Conservation (phyloP, 164 flowering plant species). For the Aristolochia fimbriata region DNA sequence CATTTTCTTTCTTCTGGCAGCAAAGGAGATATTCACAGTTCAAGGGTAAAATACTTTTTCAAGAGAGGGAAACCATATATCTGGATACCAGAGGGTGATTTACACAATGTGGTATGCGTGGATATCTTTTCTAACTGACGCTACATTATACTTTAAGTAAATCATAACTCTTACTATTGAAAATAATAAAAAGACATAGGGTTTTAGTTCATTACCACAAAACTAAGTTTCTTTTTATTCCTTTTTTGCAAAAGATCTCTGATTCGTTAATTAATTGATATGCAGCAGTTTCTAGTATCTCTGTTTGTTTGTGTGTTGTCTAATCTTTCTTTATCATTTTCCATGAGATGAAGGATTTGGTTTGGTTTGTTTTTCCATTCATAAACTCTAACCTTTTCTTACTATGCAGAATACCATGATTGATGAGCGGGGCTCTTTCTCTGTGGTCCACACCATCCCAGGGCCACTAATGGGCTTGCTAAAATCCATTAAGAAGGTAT, state of each 20-base stretch:
- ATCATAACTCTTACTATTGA: background rate
- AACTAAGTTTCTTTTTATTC: background rate
- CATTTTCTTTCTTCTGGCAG: slow-evolving; percentile 21
- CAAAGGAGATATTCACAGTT: slow-evolving; percentile 53
- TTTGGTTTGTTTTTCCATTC: background rate
- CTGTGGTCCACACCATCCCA: slow-evolving; percentile 60
- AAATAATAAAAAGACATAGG: background rate
- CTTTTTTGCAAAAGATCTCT: background rate
- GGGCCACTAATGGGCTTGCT: slow-evolving; percentile 57
- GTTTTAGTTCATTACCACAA: background rate
- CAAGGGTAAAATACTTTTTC: slow-evolving; percentile 60
- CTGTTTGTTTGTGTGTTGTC: background rate
- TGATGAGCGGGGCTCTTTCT: slow-evolving; percentile 81
- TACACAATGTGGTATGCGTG: slow-evolving; percentile 66
- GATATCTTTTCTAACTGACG: background rate
- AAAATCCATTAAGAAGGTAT: slow-evolving; percentile 55
- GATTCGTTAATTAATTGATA: too few relatives aligned
- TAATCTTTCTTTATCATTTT: background rate
- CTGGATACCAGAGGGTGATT: slow-evolving; percentile 72
- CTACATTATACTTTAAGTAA: background rate
- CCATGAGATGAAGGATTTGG: background rate
- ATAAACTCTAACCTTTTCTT: background rate
- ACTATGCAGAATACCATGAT: slow-evolving; percentile 50
- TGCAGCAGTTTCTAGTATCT: too few relatives aligned
- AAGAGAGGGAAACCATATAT: slow-evolving; percentile 68